phyloP scores from a whole-genome alignment of 1,139 yeast species.

The Blastobotrys proliferans region DNA sequence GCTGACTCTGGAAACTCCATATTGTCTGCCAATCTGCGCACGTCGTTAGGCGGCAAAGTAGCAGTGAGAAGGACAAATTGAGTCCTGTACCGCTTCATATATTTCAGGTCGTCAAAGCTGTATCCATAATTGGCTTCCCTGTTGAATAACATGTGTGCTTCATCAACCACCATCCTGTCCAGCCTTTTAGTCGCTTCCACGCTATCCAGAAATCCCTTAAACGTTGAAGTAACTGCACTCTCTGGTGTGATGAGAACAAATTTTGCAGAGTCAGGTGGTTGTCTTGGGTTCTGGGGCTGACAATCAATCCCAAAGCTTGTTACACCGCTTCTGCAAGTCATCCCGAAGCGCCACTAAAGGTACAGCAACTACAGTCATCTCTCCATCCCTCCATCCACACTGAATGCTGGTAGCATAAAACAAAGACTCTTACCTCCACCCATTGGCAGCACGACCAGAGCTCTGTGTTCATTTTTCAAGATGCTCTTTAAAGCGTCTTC shows the following conservation, averaged over 20 bases:
- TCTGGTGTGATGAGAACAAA: neutral
- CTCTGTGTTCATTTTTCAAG: neutral
- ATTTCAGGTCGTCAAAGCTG: neutral
- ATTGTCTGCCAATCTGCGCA: too few species aligned
- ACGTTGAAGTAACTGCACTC: neutral
- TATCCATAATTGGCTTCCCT: neutral
- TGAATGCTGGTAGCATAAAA: slow-evolving; percentile 4
- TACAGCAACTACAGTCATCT: slow-evolving; percentile 1
- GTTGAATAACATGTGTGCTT: neutral
- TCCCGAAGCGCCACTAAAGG: slow-evolving; percentile 2
- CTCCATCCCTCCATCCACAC: neutral
- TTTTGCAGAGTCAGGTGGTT: neutral
- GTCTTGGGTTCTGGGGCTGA: neutral
- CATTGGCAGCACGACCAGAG: slow-evolving; percentile 3
- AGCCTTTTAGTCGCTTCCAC: neutral
- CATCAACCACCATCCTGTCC: slow-evolving; percentile 1
- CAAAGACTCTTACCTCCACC: slow-evolving; percentile 5
- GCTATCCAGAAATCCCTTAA: neutral
- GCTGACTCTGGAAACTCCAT: too few species aligned
- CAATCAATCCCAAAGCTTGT: neutral
- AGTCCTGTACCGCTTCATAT: neutral
- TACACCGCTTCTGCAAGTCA: neutral
- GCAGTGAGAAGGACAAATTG: neutral
- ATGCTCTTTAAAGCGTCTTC: neutral
- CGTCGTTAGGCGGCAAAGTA: slow-evolving; percentile 1